Evolutionary conservation across 768 basidiomycete species (phyloP).

Genomic region (Mycena metata): DNA sequence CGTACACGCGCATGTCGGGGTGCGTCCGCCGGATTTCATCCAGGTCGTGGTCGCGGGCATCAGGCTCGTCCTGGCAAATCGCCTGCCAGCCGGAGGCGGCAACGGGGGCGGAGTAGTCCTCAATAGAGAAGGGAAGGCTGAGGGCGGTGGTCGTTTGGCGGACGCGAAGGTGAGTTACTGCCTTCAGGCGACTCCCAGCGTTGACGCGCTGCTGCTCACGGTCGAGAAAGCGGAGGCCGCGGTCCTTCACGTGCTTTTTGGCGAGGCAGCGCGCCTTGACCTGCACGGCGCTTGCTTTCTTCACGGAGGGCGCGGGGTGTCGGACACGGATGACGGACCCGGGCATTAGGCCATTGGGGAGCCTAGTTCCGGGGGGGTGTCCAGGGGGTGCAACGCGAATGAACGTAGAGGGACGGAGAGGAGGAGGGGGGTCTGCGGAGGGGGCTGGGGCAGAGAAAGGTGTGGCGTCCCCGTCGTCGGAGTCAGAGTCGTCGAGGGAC

Average conservation of each 20-base stretch:
- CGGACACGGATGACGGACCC: background rate
- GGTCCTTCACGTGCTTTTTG: background rate
- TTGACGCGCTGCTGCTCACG: background rate
- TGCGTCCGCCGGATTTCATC: background rate
- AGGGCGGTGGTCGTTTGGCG: background rate
- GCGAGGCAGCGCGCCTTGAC: background rate
- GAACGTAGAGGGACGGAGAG: too few species aligned
- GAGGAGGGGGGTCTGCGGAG: too few species aligned
- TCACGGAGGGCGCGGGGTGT: background rate
- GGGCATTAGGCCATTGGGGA: background rate
- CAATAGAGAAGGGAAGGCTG: background rate
- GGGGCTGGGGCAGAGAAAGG: too few species aligned
- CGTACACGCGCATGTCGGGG: background rate
- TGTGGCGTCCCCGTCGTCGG: too few species aligned
- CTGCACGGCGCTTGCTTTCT: slow-evolving; percentile 1
- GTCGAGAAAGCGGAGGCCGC: background rate
- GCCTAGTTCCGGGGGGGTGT: too few species aligned
- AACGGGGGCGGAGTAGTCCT: background rate
- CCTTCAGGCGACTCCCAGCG: background rate
- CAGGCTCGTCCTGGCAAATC: background rate
- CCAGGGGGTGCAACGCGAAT: too few species aligned
- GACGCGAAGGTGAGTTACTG: background rate
- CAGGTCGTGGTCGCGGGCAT: background rate
- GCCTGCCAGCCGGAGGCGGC: slow-evolving; percentile 7
- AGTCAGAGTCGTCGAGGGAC: too few species aligned